Evolutionary conservation across 1,284 basidiomycete species (phyloP).

Genomic region (Trichosporon faecale): DNA sequence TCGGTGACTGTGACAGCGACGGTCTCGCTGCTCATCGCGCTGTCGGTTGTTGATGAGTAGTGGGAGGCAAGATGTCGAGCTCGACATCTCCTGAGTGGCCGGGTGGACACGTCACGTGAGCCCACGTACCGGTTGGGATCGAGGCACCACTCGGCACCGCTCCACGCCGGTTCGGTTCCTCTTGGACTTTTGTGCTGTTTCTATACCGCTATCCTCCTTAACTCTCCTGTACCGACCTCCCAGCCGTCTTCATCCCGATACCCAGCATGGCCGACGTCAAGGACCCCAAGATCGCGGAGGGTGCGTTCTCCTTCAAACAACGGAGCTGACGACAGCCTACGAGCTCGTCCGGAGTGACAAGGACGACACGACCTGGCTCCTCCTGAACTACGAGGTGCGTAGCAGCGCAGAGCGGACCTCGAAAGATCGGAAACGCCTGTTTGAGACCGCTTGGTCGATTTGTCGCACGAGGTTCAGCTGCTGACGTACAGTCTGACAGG

Average conservation of each 20-base stretch:
- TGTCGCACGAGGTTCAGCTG: background rate
- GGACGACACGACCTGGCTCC: conserved; percentile 76
- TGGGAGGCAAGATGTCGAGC: background rate
- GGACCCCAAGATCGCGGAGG: conserved; percentile 71
- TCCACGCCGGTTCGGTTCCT: conserved; percentile 10
- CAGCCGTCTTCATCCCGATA: conserved; percentile 1
- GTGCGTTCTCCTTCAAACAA: conserved; percentile 53
- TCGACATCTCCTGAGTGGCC: background rate
- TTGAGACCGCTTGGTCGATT: background rate
- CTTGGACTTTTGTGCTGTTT: background rate
- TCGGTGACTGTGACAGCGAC: background rate
- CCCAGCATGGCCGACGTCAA: conserved; percentile 73
- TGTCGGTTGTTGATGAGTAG: background rate
- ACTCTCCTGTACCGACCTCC: background rate
- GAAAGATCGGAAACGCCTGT: background rate
- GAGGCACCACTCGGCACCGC: conserved; percentile 7
- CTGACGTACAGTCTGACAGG: conserved; percentile 62
- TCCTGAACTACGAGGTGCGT: conserved; percentile 77
- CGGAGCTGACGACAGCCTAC: conserved; percentile 62
- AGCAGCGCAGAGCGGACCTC: background rate
- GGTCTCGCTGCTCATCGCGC: background rate
- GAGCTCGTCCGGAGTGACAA: conserved; percentile 77
- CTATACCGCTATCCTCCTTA: background rate
- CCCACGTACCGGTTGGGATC: background rate
- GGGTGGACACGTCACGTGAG: conserved; percentile 11